Evolutionary conservation across 306 rosid genomes (phyloP).

Genomic region (Quercus alba): DNA sequence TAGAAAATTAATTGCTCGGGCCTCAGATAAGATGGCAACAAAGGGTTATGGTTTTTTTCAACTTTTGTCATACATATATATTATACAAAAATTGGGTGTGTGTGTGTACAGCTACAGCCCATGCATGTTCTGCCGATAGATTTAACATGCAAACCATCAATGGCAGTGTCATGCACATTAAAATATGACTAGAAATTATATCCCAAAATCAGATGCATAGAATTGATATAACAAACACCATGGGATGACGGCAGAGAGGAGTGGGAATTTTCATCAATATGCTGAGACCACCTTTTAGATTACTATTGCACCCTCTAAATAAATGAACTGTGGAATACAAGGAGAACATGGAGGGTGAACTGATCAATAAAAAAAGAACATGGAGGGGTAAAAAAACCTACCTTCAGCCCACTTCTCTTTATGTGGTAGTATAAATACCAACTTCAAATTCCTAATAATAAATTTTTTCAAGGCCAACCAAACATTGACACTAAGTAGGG

Average conservation of each 20-base stretch:
- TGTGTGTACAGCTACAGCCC: background rate
- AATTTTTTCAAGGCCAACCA: background rate
- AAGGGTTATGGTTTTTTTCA: background rate
- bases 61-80: background rate
- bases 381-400: background rate
- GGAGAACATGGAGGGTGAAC: background rate
- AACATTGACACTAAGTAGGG: conserved; percentile 2
- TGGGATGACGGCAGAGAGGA: too few relatives aligned
- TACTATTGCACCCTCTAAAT: background rate
- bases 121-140: background rate
- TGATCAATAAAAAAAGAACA: background rate
- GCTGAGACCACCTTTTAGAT: background rate
- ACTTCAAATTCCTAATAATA: background rate
- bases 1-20: background rate
- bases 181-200: background rate
- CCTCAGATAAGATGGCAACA: background rate
- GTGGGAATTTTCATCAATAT: too few relatives aligned
- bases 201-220: too few relatives aligned
- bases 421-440: background rate
- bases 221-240: too few relatives aligned
- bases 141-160: background rate
- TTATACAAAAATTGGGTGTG: background rate
- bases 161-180: background rate
- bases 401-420: background rate
- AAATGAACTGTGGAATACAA: background rate